These are phyloP conservation scores for Macrolepiota albuminosa DNA, from an alignment of 768 basidiomycete genomes.

Conservation along the genomic window DNA sequence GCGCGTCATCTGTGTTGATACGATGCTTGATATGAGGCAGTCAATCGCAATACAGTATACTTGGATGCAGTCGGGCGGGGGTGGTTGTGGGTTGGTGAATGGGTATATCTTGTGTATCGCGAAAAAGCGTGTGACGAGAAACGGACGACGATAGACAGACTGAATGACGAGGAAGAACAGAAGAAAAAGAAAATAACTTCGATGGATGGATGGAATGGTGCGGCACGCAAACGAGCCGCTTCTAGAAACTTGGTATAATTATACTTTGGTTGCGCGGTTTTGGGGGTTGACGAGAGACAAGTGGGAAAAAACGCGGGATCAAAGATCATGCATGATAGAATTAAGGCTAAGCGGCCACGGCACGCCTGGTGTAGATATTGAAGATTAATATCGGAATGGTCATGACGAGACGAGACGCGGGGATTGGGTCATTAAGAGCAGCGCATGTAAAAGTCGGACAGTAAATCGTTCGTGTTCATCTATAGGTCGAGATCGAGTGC, in stretches of 20 bases:
- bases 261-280: background rate
- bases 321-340: conserved; percentile 6
- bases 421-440: conserved; percentile 50
- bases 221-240: background rate
- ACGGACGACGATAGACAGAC: conserved; percentile 7
- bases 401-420: conserved; percentile 36
- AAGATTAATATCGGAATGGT: conserved; percentile 34
- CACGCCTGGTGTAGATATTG: conserved; percentile 11
- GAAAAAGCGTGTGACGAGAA: conserved; percentile 2
- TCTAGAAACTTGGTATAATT: conserved; percentile 1
- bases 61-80: background rate
- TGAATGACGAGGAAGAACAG: background rate
- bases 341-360: conserved; percentile 3
- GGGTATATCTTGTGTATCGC: conserved; percentile 9
- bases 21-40: background rate
- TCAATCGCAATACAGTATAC: conserved; percentile 12
- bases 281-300: background rate
- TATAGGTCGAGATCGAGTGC: conserved; percentile 33
- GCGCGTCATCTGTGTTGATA: background rate
- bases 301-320: background rate
- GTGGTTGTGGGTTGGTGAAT: background rate
- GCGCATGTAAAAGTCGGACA: conserved; percentile 33
- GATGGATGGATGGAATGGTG: background rate
- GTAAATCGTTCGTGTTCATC: conserved; percentile 18
- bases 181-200: background rate